Evolutionary conservation across 192 early-diverging fungal genomes (phyloP), one percentile per base, ranked within the genome.

Genomic region (Umbelopsis sp.): DNA sequence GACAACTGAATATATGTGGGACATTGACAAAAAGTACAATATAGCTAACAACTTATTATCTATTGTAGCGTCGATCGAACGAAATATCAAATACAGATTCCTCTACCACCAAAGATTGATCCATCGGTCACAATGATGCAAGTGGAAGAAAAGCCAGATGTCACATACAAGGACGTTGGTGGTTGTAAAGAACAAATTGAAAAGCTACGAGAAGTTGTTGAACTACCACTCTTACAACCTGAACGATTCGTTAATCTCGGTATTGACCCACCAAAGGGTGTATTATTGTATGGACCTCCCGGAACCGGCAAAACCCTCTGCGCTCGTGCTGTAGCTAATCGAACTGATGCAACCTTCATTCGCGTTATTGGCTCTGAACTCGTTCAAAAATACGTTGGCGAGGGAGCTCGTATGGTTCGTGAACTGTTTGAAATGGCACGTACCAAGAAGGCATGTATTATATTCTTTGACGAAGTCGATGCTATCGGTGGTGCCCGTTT

Each of bases 171-270:
- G 54, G 97, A 99, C 83, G 94, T 99, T n/a, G 98, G 98, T 77
- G 98, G 98, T 45, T 96, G 98, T 87, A 99, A 99, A 79, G 98
- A 99, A 77, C 97, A 98, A 80, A 98, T 99, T 82, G 98, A 99
- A 75, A 98, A 98, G 88, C 84, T 99, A 34, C 89, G 97, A 69
- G 98, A 99, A 85, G 98, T 99, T 7, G 98, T 99, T 9, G 98
- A 99, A 82, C 80, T 97, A 83, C 98, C 98, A 25, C 83, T 99
- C 34, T 83, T 99, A 51, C 91, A 90, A 82, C 98, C 98, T 29
- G 97, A 98, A 82, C 83, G 96, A 70, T 99, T 96, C 78, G 96
- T 98, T 51, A 96, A 95, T 76, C 86, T 99, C 7, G 98, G 98
- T 70, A 99, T 99, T 77, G 98, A 99, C 67, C 98, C 98, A 65